Evolutionary conservation across 306 rosid species (phyloP).

Genomic region (Citrullus colocynthis): DNA sequence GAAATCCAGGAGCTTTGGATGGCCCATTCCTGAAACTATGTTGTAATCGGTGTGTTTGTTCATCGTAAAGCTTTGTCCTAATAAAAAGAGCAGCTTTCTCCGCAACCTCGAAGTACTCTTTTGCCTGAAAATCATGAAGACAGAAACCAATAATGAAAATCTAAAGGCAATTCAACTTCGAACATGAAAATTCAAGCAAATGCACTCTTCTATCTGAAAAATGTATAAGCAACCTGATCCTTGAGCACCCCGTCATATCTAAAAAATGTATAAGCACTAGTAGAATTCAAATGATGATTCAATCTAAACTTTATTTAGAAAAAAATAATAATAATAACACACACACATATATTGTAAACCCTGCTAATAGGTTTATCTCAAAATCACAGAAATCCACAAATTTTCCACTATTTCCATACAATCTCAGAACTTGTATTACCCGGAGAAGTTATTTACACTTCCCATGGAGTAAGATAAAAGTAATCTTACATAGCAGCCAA

Average conservation of each 20-base stretch:
- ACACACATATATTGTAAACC: not conserved
- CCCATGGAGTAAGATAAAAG: not conserved
- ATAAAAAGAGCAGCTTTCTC: conserved; percentile 73
- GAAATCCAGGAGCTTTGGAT: conserved; percentile 79
- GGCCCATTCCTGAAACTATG: conserved; percentile 87
- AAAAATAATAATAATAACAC: no score
- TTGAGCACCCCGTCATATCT: not conserved
- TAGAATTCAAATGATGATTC: not conserved
- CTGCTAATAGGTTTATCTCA: not conserved
- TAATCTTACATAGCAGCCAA: conserved; percentile 61
- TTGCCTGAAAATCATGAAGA: conserved; percentile 34
- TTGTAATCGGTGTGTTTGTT: conserved; percentile 43
- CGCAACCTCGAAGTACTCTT: conserved; percentile 58
- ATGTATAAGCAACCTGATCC: not conserved
- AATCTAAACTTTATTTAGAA: not conserved
- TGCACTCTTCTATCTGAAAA: not conserved
- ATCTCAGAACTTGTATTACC: not conserved
- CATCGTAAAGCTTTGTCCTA: conserved; percentile 50
- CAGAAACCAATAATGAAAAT: conserved; percentile 2
- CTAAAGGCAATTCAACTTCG: not conserved
- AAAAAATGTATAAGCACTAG: not conserved
- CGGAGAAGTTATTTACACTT: not conserved
- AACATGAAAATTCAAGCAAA: not conserved
- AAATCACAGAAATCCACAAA: not conserved
- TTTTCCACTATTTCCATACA: not conserved